phyloP scores from a whole-genome alignment of 257 asterid species.

The Salvia splendens region DNA sequence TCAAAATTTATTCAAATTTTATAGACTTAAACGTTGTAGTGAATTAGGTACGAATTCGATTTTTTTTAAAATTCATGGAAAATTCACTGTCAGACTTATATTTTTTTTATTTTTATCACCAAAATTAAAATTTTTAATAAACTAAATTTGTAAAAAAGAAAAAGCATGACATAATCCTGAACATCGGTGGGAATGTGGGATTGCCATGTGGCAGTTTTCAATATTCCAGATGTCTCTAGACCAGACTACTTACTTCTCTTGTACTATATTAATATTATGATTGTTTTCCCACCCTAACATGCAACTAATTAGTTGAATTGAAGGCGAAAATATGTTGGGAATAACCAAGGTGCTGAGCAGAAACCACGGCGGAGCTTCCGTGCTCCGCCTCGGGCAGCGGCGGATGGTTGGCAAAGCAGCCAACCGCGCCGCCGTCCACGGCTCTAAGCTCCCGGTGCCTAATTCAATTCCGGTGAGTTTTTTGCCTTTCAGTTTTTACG shows the following conservation, averaged over 20 bases:
- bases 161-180: too few species aligned
- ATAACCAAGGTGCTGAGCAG: constrained; percentile 11
- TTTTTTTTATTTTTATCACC: too few species aligned
- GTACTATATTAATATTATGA: not conserved
- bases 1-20: too few species aligned
- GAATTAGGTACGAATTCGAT: too few species aligned
- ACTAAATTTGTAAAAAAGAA: too few species aligned
- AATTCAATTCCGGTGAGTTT: constrained; percentile 42
- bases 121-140: too few species aligned
- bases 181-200: not conserved
- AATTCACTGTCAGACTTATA: too few species aligned
- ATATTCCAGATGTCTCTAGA: constrained; percentile 35
- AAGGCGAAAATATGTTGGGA: constrained; percentile 1
- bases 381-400: constrained; percentile 31
- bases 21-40: too few species aligned
- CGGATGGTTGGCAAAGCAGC: constrained; percentile 50
- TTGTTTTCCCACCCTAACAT: not conserved
- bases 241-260: not conserved
- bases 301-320: not conserved
- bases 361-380: constrained; percentile 22
- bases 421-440: constrained; percentile 67
- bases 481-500: too few species aligned
- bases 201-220: constrained; percentile 34
- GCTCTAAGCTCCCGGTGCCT: constrained; percentile 57
- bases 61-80: too few species aligned